These are phyloP conservation scores for Lecanicillium sp. DNA, from an alignment of 2,329 filamentous ascomycete genomes.

Conservation along the genomic window DNA sequence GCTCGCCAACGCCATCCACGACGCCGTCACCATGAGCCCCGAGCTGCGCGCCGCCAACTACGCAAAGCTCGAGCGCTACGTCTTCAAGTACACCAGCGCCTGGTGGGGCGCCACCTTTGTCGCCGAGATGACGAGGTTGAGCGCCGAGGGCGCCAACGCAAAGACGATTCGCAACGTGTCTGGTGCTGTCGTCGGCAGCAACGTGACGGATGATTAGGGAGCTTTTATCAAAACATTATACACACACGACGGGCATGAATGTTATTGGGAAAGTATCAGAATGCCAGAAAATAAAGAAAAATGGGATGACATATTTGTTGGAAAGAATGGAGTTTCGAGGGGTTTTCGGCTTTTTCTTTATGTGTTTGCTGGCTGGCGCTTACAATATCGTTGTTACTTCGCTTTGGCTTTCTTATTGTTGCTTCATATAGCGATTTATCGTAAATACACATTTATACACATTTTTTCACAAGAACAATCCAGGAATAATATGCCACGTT, in stretches of 20 bases:
- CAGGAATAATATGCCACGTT: too few species aligned
- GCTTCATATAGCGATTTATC: constrained; percentile 5
- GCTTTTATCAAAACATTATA: too few species aligned
- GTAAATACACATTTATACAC: constrained; percentile 3
- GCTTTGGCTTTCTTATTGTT: too few species aligned
- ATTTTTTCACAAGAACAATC: too few species aligned
- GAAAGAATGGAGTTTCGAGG: too few species aligned
- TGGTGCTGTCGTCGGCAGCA: constrained; percentile 25
- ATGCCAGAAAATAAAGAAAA: constrained; percentile 1
- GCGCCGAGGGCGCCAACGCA: constrained; percentile 26
- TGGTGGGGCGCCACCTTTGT: constrained; percentile 97
- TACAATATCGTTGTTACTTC: too few species aligned
- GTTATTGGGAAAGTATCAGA: too few species aligned
- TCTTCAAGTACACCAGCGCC: constrained; percentile 94
- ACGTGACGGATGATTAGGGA: neutral
- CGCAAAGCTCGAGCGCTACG: constrained; percentile 86
- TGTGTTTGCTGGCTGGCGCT: constrained; percentile 5
- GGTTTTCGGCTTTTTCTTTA: neutral
- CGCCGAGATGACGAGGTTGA: constrained; percentile 61
- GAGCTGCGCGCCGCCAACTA: constrained; percentile 84
- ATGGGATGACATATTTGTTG: too few species aligned
- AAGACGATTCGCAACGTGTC: constrained; percentile 34
- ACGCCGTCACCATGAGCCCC: constrained; percentile 92
- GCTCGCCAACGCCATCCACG: constrained; percentile 84
- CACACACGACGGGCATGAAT: too few species aligned